A percentile compares a stretch with the other conserved stretches of the same genome.
Conservation (phyloP, 106 monocot genomes). For the Dendrobium huoshanense region DNA sequence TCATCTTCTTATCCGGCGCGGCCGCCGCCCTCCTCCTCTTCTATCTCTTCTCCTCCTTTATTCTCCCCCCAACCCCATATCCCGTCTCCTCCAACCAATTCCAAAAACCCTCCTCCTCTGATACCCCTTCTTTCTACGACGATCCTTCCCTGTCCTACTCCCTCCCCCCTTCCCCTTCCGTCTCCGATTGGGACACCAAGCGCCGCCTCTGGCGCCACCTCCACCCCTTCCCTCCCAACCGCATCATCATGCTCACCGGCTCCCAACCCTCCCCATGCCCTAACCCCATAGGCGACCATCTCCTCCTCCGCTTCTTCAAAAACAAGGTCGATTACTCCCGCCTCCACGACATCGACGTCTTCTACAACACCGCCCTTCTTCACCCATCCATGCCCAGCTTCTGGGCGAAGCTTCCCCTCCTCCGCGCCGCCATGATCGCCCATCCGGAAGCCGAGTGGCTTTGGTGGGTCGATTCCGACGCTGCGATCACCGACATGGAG, state of each 20-base stretch:
- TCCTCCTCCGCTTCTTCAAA: slow-evolving; percentile 59
- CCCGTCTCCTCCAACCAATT: not conserved
- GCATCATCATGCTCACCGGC: slow-evolving; percentile 56
- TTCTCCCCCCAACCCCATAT: not conserved
- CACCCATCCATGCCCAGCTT: slow-evolving; percentile 49
- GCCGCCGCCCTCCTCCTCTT: not conserved
- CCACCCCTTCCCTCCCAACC: slow-evolving; percentile 2
- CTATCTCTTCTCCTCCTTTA: not conserved
- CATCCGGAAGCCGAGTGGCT: slow-evolving; percentile 90
- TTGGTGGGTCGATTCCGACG: slow-evolving; percentile 95
- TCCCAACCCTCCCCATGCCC: slow-evolving; percentile 46
- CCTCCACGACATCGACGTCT: slow-evolving; percentile 43
- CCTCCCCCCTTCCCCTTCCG: not conserved
- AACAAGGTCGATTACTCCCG: slow-evolving; percentile 80
- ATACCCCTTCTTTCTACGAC: slow-evolving; percentile 11
- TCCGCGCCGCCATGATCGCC: slow-evolving; percentile 80
- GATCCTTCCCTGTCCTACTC: slow-evolving; percentile 14
- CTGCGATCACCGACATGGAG: slow-evolving; percentile 89
- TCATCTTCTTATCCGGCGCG: not conserved
- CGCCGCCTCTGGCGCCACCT: slow-evolving; percentile 4
- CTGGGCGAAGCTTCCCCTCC: slow-evolving; percentile 64
- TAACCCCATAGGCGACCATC: slow-evolving; percentile 28
- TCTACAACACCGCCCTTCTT: slow-evolving; percentile 69
- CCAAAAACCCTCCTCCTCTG: not conserved
- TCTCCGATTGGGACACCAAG: slow-evolving; percentile 17